These are phyloP conservation scores for Sphagnum magellanicum DNA, from an alignment of 228 moss, liverwort and hornwort genomes.

Conservation along the genomic window DNA sequence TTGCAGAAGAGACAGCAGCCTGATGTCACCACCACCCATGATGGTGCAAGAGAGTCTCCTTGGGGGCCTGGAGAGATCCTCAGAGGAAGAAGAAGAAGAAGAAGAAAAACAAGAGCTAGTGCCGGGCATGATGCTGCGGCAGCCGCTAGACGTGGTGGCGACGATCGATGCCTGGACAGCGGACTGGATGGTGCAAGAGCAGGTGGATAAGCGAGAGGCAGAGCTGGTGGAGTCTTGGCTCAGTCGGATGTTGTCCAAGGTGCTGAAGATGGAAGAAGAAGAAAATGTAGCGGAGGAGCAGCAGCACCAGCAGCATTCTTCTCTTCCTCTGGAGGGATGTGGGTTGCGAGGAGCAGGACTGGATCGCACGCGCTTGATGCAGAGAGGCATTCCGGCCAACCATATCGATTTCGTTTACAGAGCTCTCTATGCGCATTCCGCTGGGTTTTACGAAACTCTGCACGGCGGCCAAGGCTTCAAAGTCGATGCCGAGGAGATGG, in stretches of 20 bases:
- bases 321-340: background rate
- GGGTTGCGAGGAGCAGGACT: constrained; percentile 11
- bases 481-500: constrained; percentile 10
- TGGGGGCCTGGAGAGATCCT: too few relatives aligned
- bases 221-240: constrained; percentile 9
- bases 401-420: constrained; percentile 16
- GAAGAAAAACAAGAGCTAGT: too few relatives aligned
- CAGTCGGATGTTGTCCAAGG: constrained; percentile 4
- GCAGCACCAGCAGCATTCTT: background rate
- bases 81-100: too few relatives aligned
- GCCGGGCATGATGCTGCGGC: too few relatives aligned
- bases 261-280: background rate
- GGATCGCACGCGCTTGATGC: constrained; percentile 4
- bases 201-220: constrained; percentile 3
- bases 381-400: constrained; percentile 8
- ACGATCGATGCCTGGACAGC: background rate
- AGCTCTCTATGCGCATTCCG: constrained; percentile 16
- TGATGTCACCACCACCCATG: too few relatives aligned
- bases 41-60: too few relatives aligned
- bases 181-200: constrained; percentile 2
- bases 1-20: too few relatives aligned
- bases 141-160: too few relatives aligned
- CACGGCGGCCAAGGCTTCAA: constrained; percentile 16
- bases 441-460: constrained; percentile 15
- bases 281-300: too few relatives aligned